A percentile compares a stretch with the other conserved stretches of the same genome.
phyloP scores from a whole-genome alignment of 1,284 basidiomycete species.

The Spongiforma sp. region DNA sequence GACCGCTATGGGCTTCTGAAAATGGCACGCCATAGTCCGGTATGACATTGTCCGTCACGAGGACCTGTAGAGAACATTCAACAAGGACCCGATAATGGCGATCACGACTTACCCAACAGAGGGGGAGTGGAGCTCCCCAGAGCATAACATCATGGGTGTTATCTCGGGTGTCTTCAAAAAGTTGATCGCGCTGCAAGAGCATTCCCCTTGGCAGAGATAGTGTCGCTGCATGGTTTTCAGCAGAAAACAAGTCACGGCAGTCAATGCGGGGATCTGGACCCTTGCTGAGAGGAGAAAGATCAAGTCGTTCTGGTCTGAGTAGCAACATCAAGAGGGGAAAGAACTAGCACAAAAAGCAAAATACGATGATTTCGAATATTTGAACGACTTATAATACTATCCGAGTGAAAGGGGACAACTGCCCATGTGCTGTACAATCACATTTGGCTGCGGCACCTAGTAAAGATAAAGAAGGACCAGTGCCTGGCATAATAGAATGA shows the following conservation, averaged over 20 bases:
- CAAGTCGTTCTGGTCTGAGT: conserved; percentile 12
- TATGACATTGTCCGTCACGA: conserved; percentile 35
- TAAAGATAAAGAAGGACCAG: no score
- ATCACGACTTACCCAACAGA: conserved; percentile 26
- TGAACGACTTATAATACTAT: neutral
- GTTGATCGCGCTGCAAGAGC: conserved; percentile 4
- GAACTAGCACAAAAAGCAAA: neutral
- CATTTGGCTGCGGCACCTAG: no score
- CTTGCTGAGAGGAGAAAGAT: conserved; percentile 29
- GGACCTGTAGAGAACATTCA: conserved; percentile 19
- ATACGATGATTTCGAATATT: conserved; percentile 14
- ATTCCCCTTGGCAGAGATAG: conserved; percentile 1
- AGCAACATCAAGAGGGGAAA: conserved; percentile 21
- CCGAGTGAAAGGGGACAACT: no score
- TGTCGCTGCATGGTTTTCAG: conserved; percentile 1
- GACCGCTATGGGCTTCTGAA: conserved; percentile 29
- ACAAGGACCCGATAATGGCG: neutral
- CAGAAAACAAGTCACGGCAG: conserved; percentile 28
- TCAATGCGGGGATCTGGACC: conserved; percentile 21
- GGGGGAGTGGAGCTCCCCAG: conserved; percentile 31
- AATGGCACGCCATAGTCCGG: conserved; percentile 35
- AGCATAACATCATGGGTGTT: conserved; percentile 16
- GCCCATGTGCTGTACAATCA: no score
- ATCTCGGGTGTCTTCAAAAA: conserved; percentile 8
- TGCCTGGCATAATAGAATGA: no score